These are phyloP conservation scores for Aspergillus avenaceus DNA, from an alignment of 495 filamentous ascomycete species.

Conservation along the genomic window DNA sequence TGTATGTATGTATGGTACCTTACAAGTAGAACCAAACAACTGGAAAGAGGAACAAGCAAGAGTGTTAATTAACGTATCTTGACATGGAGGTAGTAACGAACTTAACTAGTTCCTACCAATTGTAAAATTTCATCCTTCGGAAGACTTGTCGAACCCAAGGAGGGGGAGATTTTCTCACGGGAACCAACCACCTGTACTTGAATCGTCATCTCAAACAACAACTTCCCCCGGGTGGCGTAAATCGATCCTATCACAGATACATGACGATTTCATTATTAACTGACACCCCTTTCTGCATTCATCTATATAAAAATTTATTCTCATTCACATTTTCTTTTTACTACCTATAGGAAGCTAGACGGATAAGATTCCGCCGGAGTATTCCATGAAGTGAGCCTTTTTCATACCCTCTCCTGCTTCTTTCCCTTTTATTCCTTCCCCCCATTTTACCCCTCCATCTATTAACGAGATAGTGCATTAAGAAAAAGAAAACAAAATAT, in stretches of 20 bases:
- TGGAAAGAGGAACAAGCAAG: background rate
- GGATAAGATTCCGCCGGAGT: background rate
- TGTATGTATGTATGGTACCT: background rate
- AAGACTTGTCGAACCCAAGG: background rate
- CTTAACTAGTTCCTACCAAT: background rate
- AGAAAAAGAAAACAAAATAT: background rate
- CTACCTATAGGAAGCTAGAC: too few relatives aligned
- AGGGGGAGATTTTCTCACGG: slow-evolving; percentile 1
- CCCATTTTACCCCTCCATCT: slow-evolving; percentile 6
- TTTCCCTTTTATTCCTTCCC: background rate
- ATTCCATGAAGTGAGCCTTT: background rate
- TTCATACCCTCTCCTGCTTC: background rate
- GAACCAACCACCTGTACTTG: background rate
- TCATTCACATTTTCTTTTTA: too few relatives aligned
- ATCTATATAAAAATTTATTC: background rate
- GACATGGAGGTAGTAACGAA: background rate
- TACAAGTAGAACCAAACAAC: background rate
- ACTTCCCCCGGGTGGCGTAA: slow-evolving; percentile 1
- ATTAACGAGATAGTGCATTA: slow-evolving; percentile 15
- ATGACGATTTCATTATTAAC: slow-evolving; percentile 1
- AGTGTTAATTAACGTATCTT: background rate
- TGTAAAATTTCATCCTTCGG: background rate
- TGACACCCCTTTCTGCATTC: background rate
- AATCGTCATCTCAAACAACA: background rate
- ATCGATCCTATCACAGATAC: background rate